Evolutionary conservation across 176 grass and related monocot genomes (phyloP).

Genomic region (Phyllostachys edulis): DNA sequence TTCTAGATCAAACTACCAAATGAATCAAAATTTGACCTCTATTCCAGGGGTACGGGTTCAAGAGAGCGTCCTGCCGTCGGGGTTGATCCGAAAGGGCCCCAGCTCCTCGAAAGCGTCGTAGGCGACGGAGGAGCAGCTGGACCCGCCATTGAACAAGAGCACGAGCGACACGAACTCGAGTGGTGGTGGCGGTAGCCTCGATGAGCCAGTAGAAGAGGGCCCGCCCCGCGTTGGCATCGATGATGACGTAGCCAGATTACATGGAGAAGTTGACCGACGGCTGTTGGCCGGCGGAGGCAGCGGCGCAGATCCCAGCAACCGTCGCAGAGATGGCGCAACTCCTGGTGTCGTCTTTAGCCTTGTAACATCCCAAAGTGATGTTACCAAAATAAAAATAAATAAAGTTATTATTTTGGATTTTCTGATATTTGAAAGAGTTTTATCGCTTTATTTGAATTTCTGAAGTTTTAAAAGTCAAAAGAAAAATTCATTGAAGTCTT

Average conservation of each 20-base stretch:
- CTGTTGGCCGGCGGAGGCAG: too few relatives aligned
- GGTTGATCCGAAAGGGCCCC: conserved; percentile 73
- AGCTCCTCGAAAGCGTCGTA: conserved; percentile 89
- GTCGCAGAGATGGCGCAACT: too few relatives aligned
- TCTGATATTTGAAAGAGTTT: too few relatives aligned
- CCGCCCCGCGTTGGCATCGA: conserved; percentile 47
- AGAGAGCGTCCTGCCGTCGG: conserved; percentile 63
- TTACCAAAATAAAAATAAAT: too few relatives aligned
- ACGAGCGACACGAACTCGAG: conserved; percentile 44
- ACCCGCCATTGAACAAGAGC: conserved; percentile 72
- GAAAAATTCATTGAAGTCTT: too few relatives aligned
- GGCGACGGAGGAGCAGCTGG: conserved; percentile 84
- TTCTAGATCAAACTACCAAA: neutral
- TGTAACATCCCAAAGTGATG: too few relatives aligned
- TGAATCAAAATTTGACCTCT: conserved; percentile 38
- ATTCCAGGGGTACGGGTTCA: conserved; percentile 82
- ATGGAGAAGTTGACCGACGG: conserved; percentile 81
- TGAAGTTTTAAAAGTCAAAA: too few relatives aligned
- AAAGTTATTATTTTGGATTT: too few relatives aligned
- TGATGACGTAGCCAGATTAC: conserved; percentile 86
- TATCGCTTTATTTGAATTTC: too few relatives aligned
- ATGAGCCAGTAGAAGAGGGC: conserved; percentile 55
- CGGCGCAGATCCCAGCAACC: too few relatives aligned
- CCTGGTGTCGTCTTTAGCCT: too few relatives aligned
- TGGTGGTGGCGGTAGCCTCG: conserved; percentile 31